Conservation (phyloP, 2,329 filamentous ascomycete genomes). For the Tolypocladium nubicola region DNA sequence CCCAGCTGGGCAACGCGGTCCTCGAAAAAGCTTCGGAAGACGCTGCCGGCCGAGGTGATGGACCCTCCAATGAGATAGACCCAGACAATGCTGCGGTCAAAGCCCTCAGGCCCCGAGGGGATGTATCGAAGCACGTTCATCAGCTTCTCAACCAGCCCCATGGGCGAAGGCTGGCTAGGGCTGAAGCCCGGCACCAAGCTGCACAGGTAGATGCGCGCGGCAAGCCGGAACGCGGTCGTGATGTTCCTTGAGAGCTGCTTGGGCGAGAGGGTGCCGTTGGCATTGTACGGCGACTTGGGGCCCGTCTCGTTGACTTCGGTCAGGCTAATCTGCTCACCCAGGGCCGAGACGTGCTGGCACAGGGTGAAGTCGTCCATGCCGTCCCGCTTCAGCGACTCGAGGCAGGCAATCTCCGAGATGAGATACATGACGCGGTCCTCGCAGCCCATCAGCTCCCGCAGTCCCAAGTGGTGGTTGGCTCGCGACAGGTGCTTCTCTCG, state of each 20-base stretch:
- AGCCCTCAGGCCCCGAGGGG: conserved; percentile 69
- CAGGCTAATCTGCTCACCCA: conserved; percentile 75
- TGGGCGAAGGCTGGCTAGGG: conserved; percentile 60
- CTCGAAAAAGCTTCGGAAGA: conserved; percentile 68
- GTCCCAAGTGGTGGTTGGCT: conserved; percentile 52
- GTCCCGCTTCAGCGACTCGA: conserved; percentile 76
- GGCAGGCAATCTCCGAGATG: conserved; percentile 92
- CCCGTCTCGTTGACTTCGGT: conserved; percentile 58
- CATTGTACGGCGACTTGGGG: conserved; percentile 51
- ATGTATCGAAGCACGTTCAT: conserved; percentile 70
- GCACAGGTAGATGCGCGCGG: conserved; percentile 94
- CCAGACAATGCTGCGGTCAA: conserved; percentile 87
- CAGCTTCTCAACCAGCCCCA: conserved; percentile 69
- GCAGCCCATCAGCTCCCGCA: conserved; percentile 93
- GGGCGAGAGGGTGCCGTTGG: conserved; percentile 66
- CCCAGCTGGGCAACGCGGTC: conserved; percentile 67
- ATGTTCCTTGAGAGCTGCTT: conserved; percentile 82
- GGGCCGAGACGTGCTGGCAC: conserved; percentile 79
- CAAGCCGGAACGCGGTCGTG: conserved; percentile 80
- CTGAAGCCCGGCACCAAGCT: conserved; percentile 84
- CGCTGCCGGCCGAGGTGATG: conserved; percentile 59
- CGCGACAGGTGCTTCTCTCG: conserved; percentile 79
- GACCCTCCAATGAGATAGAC: conserved; percentile 82
- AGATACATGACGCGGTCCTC: conserved; percentile 97
- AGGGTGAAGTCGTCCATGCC: conserved; percentile 79